Evolutionary conservation across 2,329 filamentous ascomycete species (phyloP).

Genomic region (Domatiomyces catenatus): DNA sequence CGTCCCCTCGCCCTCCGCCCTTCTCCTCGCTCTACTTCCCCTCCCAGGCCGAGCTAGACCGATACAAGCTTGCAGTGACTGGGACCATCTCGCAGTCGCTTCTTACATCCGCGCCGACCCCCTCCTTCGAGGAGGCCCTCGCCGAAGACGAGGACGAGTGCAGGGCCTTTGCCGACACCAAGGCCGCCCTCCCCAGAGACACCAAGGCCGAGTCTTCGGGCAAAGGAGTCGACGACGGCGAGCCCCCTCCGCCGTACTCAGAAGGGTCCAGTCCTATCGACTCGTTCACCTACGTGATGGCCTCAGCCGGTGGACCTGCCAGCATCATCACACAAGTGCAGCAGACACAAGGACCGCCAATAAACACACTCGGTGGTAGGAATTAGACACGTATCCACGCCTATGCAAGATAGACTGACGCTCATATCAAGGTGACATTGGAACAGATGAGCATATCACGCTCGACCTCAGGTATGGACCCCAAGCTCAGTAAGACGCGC

Average conservation of each 20-base stretch:
- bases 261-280: constrained; percentile 86
- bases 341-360: constrained; percentile 68
- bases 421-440: constrained; percentile 11
- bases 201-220: constrained; percentile 59
- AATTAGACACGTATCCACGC: constrained; percentile 3
- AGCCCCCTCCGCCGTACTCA: constrained; percentile 89
- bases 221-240: constrained; percentile 62
- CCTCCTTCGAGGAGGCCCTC: constrained; percentile 35
- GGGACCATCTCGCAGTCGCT: constrained; percentile 33
- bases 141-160: constrained; percentile 31
- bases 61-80: constrained; percentile 28
- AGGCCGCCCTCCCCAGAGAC: constrained; percentile 68
- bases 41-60: constrained; percentile 25
- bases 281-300: constrained; percentile 94
- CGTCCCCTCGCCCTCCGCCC: constrained; percentile 43
- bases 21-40: constrained; percentile 50
- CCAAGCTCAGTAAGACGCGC: constrained; percentile 1
- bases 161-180: constrained; percentile 54
- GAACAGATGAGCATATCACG: constrained; percentile 18
- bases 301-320: constrained; percentile 85
- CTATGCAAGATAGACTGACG: background rate
- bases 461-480: constrained; percentile 17
- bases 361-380: constrained; percentile 77
- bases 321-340: constrained; percentile 99
- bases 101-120: constrained; percentile 37